Conservation (phyloP, 2,329 filamentous ascomycete species). For the Microdochium bolleyi region DNA sequence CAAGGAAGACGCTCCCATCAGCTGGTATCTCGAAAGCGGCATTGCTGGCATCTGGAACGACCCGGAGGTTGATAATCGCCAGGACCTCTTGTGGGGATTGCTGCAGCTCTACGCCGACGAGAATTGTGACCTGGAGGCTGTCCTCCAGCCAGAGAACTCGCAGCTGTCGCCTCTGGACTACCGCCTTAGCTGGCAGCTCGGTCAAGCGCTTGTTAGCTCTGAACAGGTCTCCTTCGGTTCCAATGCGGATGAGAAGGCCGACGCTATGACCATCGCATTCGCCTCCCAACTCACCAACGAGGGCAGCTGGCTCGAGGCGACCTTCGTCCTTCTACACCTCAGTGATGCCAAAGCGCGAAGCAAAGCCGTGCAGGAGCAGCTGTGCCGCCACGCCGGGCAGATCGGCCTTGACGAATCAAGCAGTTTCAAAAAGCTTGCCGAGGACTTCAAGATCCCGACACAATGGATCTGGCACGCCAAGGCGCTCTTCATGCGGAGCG, state of each 20-base stretch:
- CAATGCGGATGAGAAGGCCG: slow-evolving; percentile 51
- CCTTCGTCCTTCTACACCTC: slow-evolving; percentile 76
- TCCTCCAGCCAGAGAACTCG: slow-evolving; percentile 69
- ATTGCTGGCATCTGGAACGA: slow-evolving; percentile 54
- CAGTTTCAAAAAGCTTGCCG: slow-evolving; percentile 51
- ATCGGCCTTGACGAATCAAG: slow-evolving; percentile 52
- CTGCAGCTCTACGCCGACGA: slow-evolving; percentile 70
- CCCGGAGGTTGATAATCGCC: slow-evolving; percentile 45
- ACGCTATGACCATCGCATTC: slow-evolving; percentile 60
- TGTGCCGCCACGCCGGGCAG: slow-evolving; percentile 61
- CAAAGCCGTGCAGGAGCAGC: slow-evolving; percentile 62
- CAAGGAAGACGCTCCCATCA: slow-evolving; percentile 63
- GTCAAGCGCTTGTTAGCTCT: slow-evolving; percentile 52
- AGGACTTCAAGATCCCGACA: slow-evolving; percentile 62
- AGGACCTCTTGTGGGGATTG: slow-evolving; percentile 82
- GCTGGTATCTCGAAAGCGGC: slow-evolving; percentile 60
- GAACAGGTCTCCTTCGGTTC: slow-evolving; percentile 44
- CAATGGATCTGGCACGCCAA: slow-evolving; percentile 84
- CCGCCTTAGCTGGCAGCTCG: slow-evolving; percentile 78
- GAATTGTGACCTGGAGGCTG: slow-evolving; percentile 52
- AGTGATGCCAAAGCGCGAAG: slow-evolving; percentile 53
- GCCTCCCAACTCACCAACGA: slow-evolving; percentile 54
- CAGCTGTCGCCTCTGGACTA: slow-evolving; percentile 68
- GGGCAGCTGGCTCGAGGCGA: slow-evolving; percentile 60
- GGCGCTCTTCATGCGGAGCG: slow-evolving; percentile 71